Evolutionary conservation across 805 yeast species (phyloP).

Genomic region (Metschnikowia borealis): DNA sequence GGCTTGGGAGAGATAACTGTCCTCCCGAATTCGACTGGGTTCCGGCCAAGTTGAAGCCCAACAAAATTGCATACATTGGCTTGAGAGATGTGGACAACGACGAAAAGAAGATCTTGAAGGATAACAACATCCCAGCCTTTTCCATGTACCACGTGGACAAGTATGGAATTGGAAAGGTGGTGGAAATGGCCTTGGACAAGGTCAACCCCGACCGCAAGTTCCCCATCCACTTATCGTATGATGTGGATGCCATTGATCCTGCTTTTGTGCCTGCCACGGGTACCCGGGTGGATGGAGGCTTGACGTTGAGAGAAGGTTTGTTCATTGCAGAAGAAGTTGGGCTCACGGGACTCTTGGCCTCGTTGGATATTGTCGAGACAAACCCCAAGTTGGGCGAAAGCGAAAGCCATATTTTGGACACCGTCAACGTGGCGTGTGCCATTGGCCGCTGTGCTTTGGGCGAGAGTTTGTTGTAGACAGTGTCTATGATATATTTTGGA

Average conservation of each 20-base stretch:
- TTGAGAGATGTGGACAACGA: constrained; percentile 88
- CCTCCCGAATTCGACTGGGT: constrained; percentile 84
- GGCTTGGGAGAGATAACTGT: constrained; percentile 61
- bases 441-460: constrained; percentile 93
- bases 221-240: constrained; percentile 90
- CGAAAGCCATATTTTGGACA: constrained; percentile 72
- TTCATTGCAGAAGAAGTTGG: constrained; percentile 90
- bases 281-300: constrained; percentile 95
- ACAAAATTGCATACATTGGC: constrained; percentile 86
- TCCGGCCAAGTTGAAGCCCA: constrained; percentile 58
- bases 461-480: constrained; percentile 61
- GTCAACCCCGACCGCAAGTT: constrained; percentile 62
- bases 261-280: constrained; percentile 95
- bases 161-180: constrained; percentile 85
- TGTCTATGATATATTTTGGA: not conserved
- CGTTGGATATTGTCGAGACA: constrained; percentile 89
- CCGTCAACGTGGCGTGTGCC: constrained; percentile 86
- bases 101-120: constrained; percentile 70
- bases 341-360: constrained; percentile 79
- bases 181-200: constrained; percentile 81
- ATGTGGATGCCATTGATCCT: constrained; percentile 96
- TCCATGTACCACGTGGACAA: constrained; percentile 96
- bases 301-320: constrained; percentile 90
- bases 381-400: constrained; percentile 84
- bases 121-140: constrained; percentile 74